A percentile compares a stretch with the other conserved stretches of the same genome.
phyloP scores from a whole-genome alignment of 768 basidiomycete species.

The Hygrocybe punicea region DNA sequence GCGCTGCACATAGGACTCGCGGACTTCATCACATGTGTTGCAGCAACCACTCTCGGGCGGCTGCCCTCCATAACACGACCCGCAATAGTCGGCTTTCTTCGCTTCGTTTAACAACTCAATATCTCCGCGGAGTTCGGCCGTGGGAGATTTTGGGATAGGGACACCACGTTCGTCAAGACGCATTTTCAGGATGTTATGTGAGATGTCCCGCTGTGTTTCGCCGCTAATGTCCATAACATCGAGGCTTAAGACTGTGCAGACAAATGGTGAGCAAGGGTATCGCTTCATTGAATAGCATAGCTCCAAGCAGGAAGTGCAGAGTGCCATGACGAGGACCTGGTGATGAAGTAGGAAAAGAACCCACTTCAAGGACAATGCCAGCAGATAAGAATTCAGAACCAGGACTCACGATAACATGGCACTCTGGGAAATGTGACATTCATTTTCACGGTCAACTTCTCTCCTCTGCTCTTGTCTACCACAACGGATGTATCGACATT shows the following conservation, averaged over 20 bases:
- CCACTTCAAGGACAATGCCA: background rate
- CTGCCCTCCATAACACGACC: slow-evolving; percentile 91
- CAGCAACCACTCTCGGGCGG: slow-evolving; percentile 82
- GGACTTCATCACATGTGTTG: slow-evolving; percentile 93
- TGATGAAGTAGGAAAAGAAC: background rate
- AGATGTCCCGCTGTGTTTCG: slow-evolving; percentile 86
- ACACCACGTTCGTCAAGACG: slow-evolving; percentile 62
- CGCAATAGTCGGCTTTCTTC: slow-evolving; percentile 71
- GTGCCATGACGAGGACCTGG: no score
- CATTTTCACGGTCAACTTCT: slow-evolving; percentile 87
- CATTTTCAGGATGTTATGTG: slow-evolving; percentile 85
- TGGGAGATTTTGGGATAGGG: slow-evolving; percentile 53
- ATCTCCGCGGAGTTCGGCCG: slow-evolving; percentile 77
- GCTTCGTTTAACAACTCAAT: slow-evolving; percentile 71
- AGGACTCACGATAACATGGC: slow-evolving; percentile 87
- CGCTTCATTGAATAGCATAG: no score
- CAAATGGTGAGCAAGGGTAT: background rate
- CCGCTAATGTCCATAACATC: slow-evolving; percentile 99
- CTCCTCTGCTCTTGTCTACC: slow-evolving; percentile 92
- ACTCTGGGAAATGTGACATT: slow-evolving; percentile 96
- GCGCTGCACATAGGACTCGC: slow-evolving; percentile 81
- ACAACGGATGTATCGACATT: slow-evolving; percentile 87
- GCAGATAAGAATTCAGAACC: slow-evolving; percentile 6
- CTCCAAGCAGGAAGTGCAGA: no score
- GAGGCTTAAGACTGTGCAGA: slow-evolving; percentile 74